A percentile compares a stretch with the other conserved stretches of the same genome.
Evolutionary conservation across 805 yeast genomes (phyloP).

Genomic region (Lipomyces yamanashiensis): DNA sequence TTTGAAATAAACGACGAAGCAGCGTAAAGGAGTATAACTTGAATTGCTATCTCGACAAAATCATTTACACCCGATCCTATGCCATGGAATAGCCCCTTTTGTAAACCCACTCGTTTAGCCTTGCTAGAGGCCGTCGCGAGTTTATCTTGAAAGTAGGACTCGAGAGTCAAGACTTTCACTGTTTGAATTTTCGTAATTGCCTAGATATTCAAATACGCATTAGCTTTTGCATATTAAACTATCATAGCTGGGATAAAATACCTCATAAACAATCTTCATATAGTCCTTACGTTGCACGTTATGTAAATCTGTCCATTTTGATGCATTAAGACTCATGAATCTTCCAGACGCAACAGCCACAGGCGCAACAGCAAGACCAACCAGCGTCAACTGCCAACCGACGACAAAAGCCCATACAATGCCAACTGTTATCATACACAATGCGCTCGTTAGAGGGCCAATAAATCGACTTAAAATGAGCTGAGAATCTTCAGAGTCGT

Average conservation of each 20-base stretch:
- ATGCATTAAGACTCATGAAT: conserved; percentile 57
- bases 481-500: conserved; percentile 81
- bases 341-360: conserved; percentile 58
- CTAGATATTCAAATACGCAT: neutral
- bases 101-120: conserved; percentile 39
- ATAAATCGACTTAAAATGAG: conserved; percentile 65
- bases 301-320: conserved; percentile 62
- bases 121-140: conserved; percentile 41
- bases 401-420: conserved; percentile 72
- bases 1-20: conserved; percentile 73
- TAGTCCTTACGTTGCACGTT: conserved; percentile 58
- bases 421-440: conserved; percentile 63
- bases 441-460: conserved; percentile 57
- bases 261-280: conserved; percentile 54
- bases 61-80: conserved; percentile 43
- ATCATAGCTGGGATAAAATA: neutral
- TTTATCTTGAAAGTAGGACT: conserved; percentile 51
- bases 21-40: conserved; percentile 75
- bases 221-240: neutral
- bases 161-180: conserved; percentile 61
- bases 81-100: conserved; percentile 30
- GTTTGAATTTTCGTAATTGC: conserved; percentile 54
- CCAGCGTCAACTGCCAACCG: conserved; percentile 89
- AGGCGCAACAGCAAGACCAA: conserved; percentile 78
- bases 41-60: conserved; percentile 53